Conservation (phyloP, 1,284 basidiomycete genomes). For the Sparassis latifolia region DNA sequence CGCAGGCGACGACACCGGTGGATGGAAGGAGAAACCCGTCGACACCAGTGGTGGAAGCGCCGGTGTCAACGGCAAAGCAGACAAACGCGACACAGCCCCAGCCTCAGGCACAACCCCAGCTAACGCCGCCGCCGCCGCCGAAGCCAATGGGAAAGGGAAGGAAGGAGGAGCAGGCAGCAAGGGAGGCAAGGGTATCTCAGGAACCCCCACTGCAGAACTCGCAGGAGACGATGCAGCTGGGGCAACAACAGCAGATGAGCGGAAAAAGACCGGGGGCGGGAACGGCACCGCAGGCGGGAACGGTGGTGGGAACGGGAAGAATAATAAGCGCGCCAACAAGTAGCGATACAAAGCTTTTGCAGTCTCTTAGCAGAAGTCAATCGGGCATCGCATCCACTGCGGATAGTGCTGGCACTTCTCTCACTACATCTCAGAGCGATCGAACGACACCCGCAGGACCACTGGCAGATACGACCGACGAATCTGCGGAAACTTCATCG, state of each 20-base stretch:
- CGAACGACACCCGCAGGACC: no score
- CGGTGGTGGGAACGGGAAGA: neutral
- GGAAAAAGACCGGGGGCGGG: neutral
- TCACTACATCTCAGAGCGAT: no score
- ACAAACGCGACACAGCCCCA: constrained; percentile 4
- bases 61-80: constrained; percentile 10
- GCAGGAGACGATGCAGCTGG: constrained; percentile 4
- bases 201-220: constrained; percentile 9
- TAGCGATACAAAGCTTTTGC: constrained; percentile 1
- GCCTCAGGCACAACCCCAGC: constrained; percentile 9
- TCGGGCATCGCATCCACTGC: constrained; percentile 2
- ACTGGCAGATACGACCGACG: no score
- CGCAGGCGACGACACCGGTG: neutral
- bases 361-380: constrained; percentile 1
- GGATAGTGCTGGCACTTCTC: neutral
- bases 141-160: constrained; percentile 9
- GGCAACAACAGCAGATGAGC: constrained; percentile 1
- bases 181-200: constrained; percentile 10
- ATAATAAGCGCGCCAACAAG: neutral
- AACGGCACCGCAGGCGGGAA: neutral
- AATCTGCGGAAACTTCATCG: no score
- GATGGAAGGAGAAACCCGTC: constrained; percentile 1
- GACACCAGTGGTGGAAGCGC: neutral
- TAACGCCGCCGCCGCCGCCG: constrained; percentile 7
- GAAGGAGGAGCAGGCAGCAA: constrained; percentile 7